phyloP scores from a whole-genome alignment of 2,329 filamentous ascomycete genomes.

The Neofusicoccum sp. region DNA sequence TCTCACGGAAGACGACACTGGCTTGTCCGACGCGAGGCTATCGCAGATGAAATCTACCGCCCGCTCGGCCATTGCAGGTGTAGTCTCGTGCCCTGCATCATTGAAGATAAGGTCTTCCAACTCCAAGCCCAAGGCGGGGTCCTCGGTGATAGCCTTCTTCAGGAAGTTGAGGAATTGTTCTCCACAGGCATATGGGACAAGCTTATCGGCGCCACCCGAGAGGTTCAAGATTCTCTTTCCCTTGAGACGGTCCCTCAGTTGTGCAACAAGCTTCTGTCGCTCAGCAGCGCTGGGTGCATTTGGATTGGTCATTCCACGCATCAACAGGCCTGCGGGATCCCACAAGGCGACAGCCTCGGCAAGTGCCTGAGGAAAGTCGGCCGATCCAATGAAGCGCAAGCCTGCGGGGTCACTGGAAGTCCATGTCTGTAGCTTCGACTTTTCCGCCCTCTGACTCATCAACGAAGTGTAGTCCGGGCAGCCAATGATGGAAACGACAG shows the following conservation, averaged over 20 bases:
- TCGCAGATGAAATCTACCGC: conserved; percentile 62
- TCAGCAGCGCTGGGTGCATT: conserved; percentile 28
- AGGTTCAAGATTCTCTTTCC: conserved; percentile 63
- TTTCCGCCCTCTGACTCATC: conserved; percentile 73
- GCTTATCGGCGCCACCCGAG: conserved; percentile 65
- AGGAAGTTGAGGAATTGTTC: conserved; percentile 63
- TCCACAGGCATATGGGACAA: conserved; percentile 67
- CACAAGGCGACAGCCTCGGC: conserved; percentile 60
- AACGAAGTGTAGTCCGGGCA: conserved; percentile 85
- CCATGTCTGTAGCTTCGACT: conserved; percentile 65
- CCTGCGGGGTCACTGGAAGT: conserved; percentile 56
- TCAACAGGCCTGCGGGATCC: conserved; percentile 75
- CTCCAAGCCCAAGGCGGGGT: conserved; percentile 48
- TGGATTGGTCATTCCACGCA: conserved; percentile 39
- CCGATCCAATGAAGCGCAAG: conserved; percentile 68
- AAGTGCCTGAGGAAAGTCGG: conserved; percentile 71
- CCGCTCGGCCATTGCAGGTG: conserved; percentile 63
- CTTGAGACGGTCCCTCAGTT: conserved; percentile 35
- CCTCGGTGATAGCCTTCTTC: conserved; percentile 56
- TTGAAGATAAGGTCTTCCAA: conserved; percentile 68
- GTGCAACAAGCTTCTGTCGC: conserved; percentile 31
- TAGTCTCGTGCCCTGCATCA: conserved; percentile 69
- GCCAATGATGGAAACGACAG: conserved; percentile 77
- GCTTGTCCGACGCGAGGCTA: conserved; percentile 28
- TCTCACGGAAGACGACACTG: conserved; percentile 1